These are phyloP conservation scores for Daedaleopsis sinensis DNA, from an alignment of 768 basidiomycete species.

Conservation along the genomic window DNA sequence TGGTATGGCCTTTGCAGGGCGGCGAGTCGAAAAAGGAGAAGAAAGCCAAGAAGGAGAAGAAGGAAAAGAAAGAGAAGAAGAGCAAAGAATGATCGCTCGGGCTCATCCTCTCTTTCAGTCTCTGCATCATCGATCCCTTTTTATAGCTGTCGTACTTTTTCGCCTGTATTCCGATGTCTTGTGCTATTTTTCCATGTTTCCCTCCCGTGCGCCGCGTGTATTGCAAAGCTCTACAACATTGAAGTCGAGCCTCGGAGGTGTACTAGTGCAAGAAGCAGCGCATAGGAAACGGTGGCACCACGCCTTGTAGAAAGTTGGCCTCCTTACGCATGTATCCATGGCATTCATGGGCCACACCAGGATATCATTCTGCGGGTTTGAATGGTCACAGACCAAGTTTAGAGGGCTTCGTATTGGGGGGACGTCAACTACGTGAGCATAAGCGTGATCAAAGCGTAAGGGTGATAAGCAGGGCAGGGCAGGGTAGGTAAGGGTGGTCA, in stretches of 20 bases:
- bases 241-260: not conserved
- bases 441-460: slow-evolving; percentile 21
- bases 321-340: too few species aligned
- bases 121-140: slow-evolving; percentile 4
- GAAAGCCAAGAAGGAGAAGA: slow-evolving; percentile 42
- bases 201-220: not conserved
- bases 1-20: slow-evolving; percentile 25
- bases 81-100: slow-evolving; percentile 38
- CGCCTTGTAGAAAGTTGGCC: too few species aligned
- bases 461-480: slow-evolving; percentile 7
- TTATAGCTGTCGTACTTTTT: slow-evolving; percentile 15
- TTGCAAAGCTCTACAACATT: not conserved
- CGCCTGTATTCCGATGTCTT: slow-evolving; percentile 12
- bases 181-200: slow-evolving; percentile 18
- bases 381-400: slow-evolving; percentile 13
- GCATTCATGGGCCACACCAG: too few species aligned
- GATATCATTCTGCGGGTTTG: too few species aligned
- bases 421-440: slow-evolving; percentile 21
- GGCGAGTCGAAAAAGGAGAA: slow-evolving; percentile 42
- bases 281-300: too few species aligned
- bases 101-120: not conserved
- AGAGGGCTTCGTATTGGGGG: slow-evolving; percentile 13
- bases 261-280: too few species aligned
- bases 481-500: not conserved
- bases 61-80: slow-evolving; percentile 64